Conservation (phyloP, 441 rosid genomes). For the Populus trichocarpa region DNA sequence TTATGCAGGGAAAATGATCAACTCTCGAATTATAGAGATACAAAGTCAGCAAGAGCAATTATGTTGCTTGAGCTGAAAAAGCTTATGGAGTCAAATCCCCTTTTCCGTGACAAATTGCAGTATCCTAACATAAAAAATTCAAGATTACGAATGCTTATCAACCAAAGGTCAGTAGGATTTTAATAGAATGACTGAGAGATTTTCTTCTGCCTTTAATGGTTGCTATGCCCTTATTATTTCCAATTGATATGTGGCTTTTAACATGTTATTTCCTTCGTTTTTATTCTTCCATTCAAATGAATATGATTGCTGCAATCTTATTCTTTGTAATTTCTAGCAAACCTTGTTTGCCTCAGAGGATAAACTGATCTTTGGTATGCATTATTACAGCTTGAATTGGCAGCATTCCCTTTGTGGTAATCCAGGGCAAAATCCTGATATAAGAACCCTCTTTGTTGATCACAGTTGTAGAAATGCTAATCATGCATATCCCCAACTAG, state of each 20-base stretch:
- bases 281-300: background rate
- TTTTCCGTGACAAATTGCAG: constrained; percentile 43
- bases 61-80: constrained; percentile 51
- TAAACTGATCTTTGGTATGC: constrained; percentile 5
- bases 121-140: constrained; percentile 42
- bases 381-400: constrained; percentile 66
- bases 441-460: constrained; percentile 71
- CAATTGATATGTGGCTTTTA: background rate
- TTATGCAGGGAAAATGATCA: constrained; percentile 49
- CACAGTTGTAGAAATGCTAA: constrained; percentile 68
- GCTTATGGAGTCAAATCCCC: constrained; percentile 54
- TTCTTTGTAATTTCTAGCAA: background rate
- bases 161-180: constrained; percentile 40
- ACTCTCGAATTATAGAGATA: constrained; percentile 41
- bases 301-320: background rate
- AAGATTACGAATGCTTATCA: constrained; percentile 43
- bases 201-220: background rate
- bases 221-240: too few species aligned
- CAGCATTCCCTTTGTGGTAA: constrained; percentile 84
- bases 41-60: constrained; percentile 41
- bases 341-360: background rate
- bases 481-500: constrained; percentile 62
- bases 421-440: constrained; percentile 78
- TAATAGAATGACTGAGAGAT: background rate
- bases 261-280: background rate